Evolutionary conservation across 2,329 filamentous ascomycete genomes (phyloP), one percentile per base, ranked within the genome.

Genomic region (Dryadomyces quercus-mongolicae): DNA sequence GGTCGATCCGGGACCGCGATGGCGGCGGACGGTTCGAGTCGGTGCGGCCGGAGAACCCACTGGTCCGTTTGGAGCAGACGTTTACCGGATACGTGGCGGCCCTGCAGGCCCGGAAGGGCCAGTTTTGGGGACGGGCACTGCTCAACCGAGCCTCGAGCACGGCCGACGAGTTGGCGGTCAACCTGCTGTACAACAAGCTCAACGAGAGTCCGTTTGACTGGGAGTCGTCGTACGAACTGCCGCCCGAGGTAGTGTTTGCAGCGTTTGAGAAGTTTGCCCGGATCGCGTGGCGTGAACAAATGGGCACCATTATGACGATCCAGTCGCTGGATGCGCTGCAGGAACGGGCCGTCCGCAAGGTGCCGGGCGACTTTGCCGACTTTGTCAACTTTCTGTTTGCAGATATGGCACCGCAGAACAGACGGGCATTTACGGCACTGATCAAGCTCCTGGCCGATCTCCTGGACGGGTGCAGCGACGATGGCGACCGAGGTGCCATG

Each of bases 231-330:
- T 78, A 82, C 0, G 89, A 95, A 56, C 77, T 88, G 9, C 79
- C 84, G 3, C 82, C 92, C 9, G 90, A 96, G 63, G 83, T 92
- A 20, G 77, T 97, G 5, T 95, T 96, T 64, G 86, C 87, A 25
- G 86, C 91, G 0, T 97, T 96, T 65, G 91, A 96, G 66, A 96
- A 94, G 58, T 97, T 96, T 61, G 72, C 96, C 57, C 83, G 82
- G 56, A 84, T 90, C 58, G 90, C 88, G 13, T 97, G 92, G 92
- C 83, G 80, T 56, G 86, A 92, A 60, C 85, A 88, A 61, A 90
- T 96, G 75, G 92, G 92, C 0, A 82, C 88, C 3, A 81, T 97
- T 54, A 82, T 97, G 66, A 82, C 87, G 1, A 75, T 81, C 52
- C 75, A 85, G 49, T 78, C 82, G 5, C 74, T 96, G 42, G 80